Evolutionary conservation across 2,329 filamentous ascomycete species (phyloP).

Genomic region (Coleophoma eucalyptorum): DNA sequence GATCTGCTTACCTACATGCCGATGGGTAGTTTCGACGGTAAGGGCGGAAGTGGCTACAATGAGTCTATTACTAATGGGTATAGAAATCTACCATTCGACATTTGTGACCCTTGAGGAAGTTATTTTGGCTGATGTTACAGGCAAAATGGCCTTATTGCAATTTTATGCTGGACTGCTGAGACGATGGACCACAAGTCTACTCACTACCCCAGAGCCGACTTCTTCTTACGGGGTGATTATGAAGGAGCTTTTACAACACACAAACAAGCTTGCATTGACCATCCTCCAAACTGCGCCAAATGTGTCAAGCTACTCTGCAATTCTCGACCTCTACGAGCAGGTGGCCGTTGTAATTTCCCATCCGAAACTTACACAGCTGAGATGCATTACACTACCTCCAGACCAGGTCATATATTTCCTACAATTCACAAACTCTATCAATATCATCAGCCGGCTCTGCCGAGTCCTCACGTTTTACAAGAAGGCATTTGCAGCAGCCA

Average conservation of each 20-base stretch:
- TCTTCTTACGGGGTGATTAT: constrained; percentile 23
- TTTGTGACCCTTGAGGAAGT: constrained; percentile 39
- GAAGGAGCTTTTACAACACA: constrained; percentile 40
- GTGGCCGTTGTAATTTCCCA: constrained; percentile 53
- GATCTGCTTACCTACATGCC: constrained; percentile 53
- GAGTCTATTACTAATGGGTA: too few species aligned
- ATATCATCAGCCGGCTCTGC: constrained; percentile 65
- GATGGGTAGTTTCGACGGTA: constrained; percentile 53
- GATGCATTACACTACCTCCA: constrained; percentile 67
- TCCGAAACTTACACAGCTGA: constrained; percentile 42
- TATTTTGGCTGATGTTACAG: constrained; percentile 38
- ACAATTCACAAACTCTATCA: constrained; percentile 60
- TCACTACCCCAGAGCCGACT: constrained; percentile 29
- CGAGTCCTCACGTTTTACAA: constrained; percentile 71
- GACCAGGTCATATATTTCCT: constrained; percentile 67
- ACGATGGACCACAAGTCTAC: constrained; percentile 49
- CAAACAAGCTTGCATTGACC: constrained; percentile 54
- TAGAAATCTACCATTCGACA: too few species aligned
- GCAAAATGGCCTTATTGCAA: constrained; percentile 54
- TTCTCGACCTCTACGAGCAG: constrained; percentile 69
- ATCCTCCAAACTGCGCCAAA: constrained; percentile 50
- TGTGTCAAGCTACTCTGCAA: constrained; percentile 43
- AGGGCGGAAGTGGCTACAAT: constrained; percentile 3
- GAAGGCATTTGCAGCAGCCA: constrained; percentile 64
- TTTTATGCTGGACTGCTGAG: constrained; percentile 67